A percentile compares a stretch with the other conserved stretches of the same genome.
Evolutionary conservation across 805 yeast species (phyloP).

Genomic region (Metschnikowia proteae): DNA sequence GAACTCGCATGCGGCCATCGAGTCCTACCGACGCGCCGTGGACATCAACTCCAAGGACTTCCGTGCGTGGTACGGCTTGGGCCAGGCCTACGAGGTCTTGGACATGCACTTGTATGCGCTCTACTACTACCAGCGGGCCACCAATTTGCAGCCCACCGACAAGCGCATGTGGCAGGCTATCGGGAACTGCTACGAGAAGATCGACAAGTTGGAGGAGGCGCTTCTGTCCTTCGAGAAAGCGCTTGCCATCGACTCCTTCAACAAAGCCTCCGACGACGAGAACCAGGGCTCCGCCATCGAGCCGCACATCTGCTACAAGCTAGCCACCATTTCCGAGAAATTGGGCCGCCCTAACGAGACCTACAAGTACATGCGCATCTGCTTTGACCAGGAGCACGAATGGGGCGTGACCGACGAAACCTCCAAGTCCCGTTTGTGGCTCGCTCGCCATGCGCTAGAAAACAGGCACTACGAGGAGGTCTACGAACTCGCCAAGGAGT

Average conservation of each 20-base stretch:
- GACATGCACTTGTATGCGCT: constrained; percentile 93
- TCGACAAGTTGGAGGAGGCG: constrained; percentile 67
- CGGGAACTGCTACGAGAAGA: constrained; percentile 82
- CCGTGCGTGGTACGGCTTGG: constrained; percentile 97
- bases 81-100: constrained; percentile 95
- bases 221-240: constrained; percentile 82
- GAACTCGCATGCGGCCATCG: constrained; percentile 96
- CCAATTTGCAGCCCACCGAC: constrained; percentile 83
- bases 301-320: constrained; percentile 54
- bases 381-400: constrained; percentile 59
- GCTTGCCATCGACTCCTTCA: constrained; percentile 45
- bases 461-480: constrained; percentile 62
- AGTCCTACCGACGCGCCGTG: constrained; percentile 88
- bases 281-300: constrained; percentile 40
- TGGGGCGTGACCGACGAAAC: constrained; percentile 72
- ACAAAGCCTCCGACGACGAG: constrained; percentile 17
- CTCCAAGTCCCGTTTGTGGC: constrained; percentile 80
- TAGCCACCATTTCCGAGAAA: constrained; percentile 66
- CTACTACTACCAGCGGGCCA: constrained; percentile 88
- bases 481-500: constrained; percentile 65
- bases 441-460: constrained; percentile 65
- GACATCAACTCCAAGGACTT: constrained; percentile 86
- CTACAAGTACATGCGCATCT: constrained; percentile 58
- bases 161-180: constrained; percentile 96
- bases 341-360: constrained; percentile 52